Conservation (phyloP, 345 rosid species). For the Hibiscus tridactylites region DNA sequence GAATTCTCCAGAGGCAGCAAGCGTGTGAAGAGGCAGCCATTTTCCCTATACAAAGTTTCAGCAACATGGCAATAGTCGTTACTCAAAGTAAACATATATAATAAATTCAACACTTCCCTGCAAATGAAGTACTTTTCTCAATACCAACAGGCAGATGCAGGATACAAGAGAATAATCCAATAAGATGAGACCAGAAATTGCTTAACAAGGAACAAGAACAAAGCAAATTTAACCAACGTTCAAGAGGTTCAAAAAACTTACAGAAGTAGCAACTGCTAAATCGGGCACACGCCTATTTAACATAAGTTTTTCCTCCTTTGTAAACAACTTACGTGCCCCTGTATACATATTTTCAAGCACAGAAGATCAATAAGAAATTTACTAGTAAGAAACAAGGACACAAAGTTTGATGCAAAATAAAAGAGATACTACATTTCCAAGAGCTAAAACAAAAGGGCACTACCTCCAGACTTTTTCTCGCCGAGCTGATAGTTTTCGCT, state of each 20-base stretch:
- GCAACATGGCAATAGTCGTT: neutral
- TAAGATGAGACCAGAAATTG: neutral
- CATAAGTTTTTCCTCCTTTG: conserved; percentile 70
- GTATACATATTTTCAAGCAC: conserved; percentile 15
- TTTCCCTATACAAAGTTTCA: conserved; percentile 32
- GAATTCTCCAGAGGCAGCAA: conserved; percentile 89
- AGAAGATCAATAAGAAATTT: neutral
- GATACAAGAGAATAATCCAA: neutral
- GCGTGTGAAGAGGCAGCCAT: conserved; percentile 83
- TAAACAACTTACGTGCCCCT: conserved; percentile 63
- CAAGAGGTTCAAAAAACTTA: conserved; percentile 29
- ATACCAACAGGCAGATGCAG: neutral
- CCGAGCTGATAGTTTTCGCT: conserved; percentile 50
- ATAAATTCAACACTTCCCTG: neutral
- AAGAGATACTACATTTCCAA: neutral
- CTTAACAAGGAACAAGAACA: neutral
- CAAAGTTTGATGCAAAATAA: neutral
- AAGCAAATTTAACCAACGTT: neutral
- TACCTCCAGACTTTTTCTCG: conserved; percentile 53
- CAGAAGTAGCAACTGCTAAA: conserved; percentile 65
- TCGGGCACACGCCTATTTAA: conserved; percentile 65
- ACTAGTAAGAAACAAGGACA: neutral
- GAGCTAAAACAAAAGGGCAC: neutral
- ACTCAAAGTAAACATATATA: neutral
- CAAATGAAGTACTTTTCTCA: neutral